Base-by-base conservation (phyloP, 495 filamentous ascomycete genomes). In the Evansstolkia leycettana region DNA sequence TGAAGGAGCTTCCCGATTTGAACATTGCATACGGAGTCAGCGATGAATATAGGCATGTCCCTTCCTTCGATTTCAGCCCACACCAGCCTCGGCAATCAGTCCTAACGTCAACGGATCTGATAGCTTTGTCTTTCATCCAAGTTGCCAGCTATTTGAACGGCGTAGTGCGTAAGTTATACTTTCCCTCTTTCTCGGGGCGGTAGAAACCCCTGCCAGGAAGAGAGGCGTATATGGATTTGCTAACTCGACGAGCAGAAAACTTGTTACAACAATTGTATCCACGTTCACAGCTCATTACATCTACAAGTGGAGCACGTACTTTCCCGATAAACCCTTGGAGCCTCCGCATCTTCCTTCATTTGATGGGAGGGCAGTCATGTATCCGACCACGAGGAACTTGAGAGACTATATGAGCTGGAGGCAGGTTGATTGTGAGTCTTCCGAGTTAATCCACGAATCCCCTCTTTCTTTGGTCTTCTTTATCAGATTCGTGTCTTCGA, bases 351-450 rank as follows among this genome's bases (percentile, higher is more conserved):
- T 94, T 23, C 90, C 90, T 2, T 82, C 75, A 17, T 98, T 98
- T 53, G 90, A 98, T 60, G 90, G 88, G 1, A 64, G 90, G 12
- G 85, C 87, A 8, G 87, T 96, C 24, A 67, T 76, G 43, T 98
- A 95, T 59, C 89, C 90, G 0, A 77, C 70, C 29, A 64, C 72
- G 10, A 67, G 68, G 48, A 87, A 89, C 51, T 50, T 96, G 38
- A 71, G 87, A 27, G 90, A 98, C 53, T 98, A 98, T 55, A 76
- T 96, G 73, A 85, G 82, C 47, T 98, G 90, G 90, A 69, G 90
- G 42, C 90, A 98, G 58, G 90, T 82, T 23, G 90, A 98, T 54
- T 96, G 89, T 92, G 52, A 53, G 79, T 59, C 25, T 2, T 19
- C 16, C n/a, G n/a, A n/a, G n/a, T n/a, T n/a, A n/a, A n/a, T n/a